Conservation (phyloP, 768 basidiomycete species). For the Xerocomellus amylosporus region DNA sequence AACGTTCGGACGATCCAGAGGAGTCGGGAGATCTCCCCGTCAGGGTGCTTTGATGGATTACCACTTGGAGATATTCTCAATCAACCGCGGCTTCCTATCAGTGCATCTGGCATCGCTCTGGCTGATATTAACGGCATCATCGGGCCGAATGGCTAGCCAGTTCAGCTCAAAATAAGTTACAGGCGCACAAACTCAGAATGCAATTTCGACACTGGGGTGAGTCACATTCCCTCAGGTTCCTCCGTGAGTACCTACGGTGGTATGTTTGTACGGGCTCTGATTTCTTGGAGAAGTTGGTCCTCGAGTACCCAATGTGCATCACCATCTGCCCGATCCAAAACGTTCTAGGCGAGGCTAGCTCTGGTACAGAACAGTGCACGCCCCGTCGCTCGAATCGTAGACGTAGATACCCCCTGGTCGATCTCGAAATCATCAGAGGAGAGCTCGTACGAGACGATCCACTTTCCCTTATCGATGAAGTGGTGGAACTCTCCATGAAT, state of each 20-base stretch:
- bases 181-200: constrained; percentile 41
- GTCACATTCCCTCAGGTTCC: constrained; percentile 62
- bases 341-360: constrained; percentile 51
- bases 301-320: constrained; percentile 40
- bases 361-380: constrained; percentile 59
- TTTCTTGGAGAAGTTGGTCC: constrained; percentile 39
- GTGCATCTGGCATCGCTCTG: constrained; percentile 27
- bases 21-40: constrained; percentile 62
- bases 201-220: constrained; percentile 64
- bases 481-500: constrained; percentile 2
- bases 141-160: constrained; percentile 55
- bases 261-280: constrained; percentile 15
- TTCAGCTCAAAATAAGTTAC: constrained; percentile 48
- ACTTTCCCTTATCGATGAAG: constrained; percentile 2
- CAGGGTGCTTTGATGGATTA: constrained; percentile 55
- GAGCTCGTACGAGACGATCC: constrained; percentile 50
- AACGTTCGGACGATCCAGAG: constrained; percentile 53
- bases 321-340: constrained; percentile 64
- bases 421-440: constrained; percentile 44
- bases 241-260: constrained; percentile 31
- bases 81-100: constrained; percentile 52
- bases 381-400: constrained; percentile 51
- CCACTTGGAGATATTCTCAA: constrained; percentile 39
- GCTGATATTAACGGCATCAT: constrained; percentile 57
- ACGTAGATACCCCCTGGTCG: constrained; percentile 54